These are phyloP conservation scores for Pestalotiopsis sp. DNA, from an alignment of 2,329 filamentous ascomycete genomes.

Conservation along the genomic window DNA sequence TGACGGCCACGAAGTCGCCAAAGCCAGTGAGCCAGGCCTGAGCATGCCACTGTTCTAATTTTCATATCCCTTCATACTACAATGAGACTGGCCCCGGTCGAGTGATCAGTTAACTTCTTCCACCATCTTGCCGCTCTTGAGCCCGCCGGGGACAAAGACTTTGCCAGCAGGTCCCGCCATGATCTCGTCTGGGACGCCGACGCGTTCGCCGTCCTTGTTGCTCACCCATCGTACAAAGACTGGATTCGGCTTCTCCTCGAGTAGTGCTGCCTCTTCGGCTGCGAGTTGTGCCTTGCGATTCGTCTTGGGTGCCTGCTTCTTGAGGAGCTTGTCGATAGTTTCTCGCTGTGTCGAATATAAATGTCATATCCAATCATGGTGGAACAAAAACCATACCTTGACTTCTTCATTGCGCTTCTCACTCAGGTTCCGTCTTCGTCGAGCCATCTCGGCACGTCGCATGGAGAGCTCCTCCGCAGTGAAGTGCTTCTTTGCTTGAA, in stretches of 20 bases:
- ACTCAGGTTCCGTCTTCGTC: conserved; percentile 62
- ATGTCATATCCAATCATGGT: neutral
- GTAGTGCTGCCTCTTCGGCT: conserved; percentile 52
- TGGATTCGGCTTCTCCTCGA: conserved; percentile 55
- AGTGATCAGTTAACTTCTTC: conserved; percentile 45
- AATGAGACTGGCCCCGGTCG: neutral
- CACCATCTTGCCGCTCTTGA: conserved; percentile 51
- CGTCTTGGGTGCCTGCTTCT: conserved; percentile 81
- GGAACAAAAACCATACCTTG: conserved; percentile 45
- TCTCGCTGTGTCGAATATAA: conserved; percentile 63
- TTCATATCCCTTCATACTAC: neutral
- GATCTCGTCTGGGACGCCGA: conserved; percentile 72
- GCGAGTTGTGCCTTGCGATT: conserved; percentile 53
- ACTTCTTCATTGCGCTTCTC: conserved; percentile 68
- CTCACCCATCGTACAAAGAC: conserved; percentile 73
- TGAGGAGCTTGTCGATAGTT: conserved; percentile 87
- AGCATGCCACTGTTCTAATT: neutral
- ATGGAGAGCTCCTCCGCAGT: conserved; percentile 65
- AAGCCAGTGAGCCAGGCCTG: neutral
- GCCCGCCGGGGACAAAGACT: conserved; percentile 50
- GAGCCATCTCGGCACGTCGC: conserved; percentile 64
- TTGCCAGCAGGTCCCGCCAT: conserved; percentile 63
- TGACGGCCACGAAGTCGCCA: neutral
- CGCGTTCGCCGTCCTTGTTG: conserved; percentile 62
- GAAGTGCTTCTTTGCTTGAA: conserved; percentile 65